phyloP scores from a whole-genome alignment of 768 basidiomycete species.

The Mycena amicta region DNA sequence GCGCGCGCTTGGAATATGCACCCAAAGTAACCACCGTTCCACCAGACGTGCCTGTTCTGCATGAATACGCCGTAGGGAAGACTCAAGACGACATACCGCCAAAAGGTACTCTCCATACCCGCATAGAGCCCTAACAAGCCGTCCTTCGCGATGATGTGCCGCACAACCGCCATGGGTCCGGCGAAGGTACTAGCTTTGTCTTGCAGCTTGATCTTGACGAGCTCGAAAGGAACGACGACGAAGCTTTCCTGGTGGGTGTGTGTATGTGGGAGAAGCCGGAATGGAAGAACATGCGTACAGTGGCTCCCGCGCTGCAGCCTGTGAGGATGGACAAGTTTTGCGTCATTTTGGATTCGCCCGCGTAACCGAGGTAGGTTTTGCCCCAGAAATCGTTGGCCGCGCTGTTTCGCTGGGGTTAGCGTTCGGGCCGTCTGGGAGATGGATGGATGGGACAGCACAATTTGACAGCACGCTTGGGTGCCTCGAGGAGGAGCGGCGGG shows the following conservation, averaged over 20 bases:
- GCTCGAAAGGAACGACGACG: slow-evolving; percentile 95
- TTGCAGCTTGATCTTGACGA: slow-evolving; percentile 93
- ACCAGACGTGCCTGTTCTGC: slow-evolving; percentile 70
- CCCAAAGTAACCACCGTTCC: slow-evolving; percentile 97
- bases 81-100: slow-evolving; percentile 61
- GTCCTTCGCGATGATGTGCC: slow-evolving; percentile 72
- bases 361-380: slow-evolving; percentile 61
- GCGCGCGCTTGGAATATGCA: slow-evolving; percentile 84
- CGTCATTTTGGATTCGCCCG: slow-evolving; percentile 84
- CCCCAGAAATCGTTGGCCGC: slow-evolving; percentile 98
- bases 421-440: background rate
- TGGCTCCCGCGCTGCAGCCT: slow-evolving; percentile 93
- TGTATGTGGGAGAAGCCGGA: background rate
- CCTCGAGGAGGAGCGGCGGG: slow-evolving; percentile 94
- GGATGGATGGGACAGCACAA: no score
- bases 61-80: background rate
- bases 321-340: slow-evolving; percentile 86
- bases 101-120: slow-evolving; percentile 97
- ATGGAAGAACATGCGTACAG: slow-evolving; percentile 39
- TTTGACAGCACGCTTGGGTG: slow-evolving; percentile 98
- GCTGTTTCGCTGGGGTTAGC: slow-evolving; percentile 32
- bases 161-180: slow-evolving; percentile 91
- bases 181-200: slow-evolving; percentile 90
- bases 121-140: slow-evolving; percentile 86
- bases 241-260: slow-evolving; percentile 70